Evolutionary conservation across 1,284 basidiomycete genomes (phyloP), one percentile per base, ranked within the genome.

Genomic region (Phenoliferia sp.): DNA sequence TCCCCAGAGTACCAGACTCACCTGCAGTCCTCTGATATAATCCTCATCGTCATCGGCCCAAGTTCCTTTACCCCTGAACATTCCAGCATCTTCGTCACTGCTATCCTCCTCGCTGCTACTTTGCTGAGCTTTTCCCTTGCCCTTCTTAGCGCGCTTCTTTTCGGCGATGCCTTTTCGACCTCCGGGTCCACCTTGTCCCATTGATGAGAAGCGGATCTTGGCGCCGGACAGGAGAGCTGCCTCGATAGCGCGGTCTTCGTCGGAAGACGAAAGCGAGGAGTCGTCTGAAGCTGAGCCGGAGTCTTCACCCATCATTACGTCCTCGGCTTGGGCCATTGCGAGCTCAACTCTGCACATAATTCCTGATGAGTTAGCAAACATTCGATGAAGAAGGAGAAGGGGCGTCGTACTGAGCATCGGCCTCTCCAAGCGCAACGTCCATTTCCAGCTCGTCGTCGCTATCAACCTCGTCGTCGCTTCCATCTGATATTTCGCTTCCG

Each of bases 41-140:
- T 69, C 68, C 52, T 72, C 70, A 44, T 69, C 70, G 2, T 63
- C 17, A 3, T 72, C 68, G 3, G 70, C 71, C 71, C 71, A 73
- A 33, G 55, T 67, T 15, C 62, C 54, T 29, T 64, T 48, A 5
- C 71, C 71, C 12, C n/a, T 34, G 36, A 65, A 63, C 34, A 63
- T 63, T 5, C 59, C 60, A 10, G 31, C 67, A 29, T 67, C 71
- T 2, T 65, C 65, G 22, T 61, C 62, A 34, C 54, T 52, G 22
- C 52, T 52, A 4, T 65, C 61, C 7, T 64, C 63, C 7, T 57
- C 59, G 39, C 34, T 59, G 3, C 39, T 35, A 2, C 61, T 55
- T 9, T 62, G 57, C 5, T 54, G 55, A 34, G 39, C 65, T 28
- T 59, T 62, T 9, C 59, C 64, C 59, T 73, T 73, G 56, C 71